These are phyloP conservation scores for Groenewaldozyma tartarivorans DNA, from an alignment of 805 yeast genomes.

Conservation along the genomic window DNA sequence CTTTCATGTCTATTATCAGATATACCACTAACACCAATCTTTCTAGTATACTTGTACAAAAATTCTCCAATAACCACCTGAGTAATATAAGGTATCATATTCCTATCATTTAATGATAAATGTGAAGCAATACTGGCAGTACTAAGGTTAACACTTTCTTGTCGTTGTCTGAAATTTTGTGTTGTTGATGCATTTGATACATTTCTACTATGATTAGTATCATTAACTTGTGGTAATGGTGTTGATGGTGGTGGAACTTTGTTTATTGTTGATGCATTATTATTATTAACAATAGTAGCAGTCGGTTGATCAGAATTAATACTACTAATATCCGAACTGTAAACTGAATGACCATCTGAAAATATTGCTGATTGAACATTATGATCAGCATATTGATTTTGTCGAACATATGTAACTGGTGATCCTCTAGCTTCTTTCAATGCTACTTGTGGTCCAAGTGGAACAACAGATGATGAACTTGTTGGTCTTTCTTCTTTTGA, in stretches of 20 bases:
- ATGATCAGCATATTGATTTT: background rate
- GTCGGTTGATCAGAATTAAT: background rate
- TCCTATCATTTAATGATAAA: slow-evolving; percentile 32
- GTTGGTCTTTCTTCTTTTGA: background rate
- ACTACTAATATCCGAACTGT: background rate
- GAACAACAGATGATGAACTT: background rate
- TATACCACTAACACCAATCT: slow-evolving; percentile 51
- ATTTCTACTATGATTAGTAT: background rate
- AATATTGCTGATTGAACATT: slow-evolving; percentile 14
- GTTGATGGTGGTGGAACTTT: slow-evolving; percentile 3
- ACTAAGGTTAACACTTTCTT: slow-evolving; percentile 5
- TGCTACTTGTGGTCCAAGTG: slow-evolving; percentile 1
- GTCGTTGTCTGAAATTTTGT: background rate
- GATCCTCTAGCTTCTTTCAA: slow-evolving; percentile 3
- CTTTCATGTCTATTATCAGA: slow-evolving; percentile 81
- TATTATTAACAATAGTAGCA: background rate
- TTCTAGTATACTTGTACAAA: slow-evolving; percentile 73
- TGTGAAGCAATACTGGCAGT: slow-evolving; percentile 18
- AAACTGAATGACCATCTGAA: background rate
- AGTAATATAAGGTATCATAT: slow-evolving; percentile 76
- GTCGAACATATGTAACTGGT: slow-evolving; percentile 11
- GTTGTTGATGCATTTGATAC: background rate
- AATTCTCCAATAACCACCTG: slow-evolving; percentile 93
- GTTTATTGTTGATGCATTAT: background rate
- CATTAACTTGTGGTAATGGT: slow-evolving; percentile 3